phyloP scores from a whole-genome alignment of 2,329 filamentous ascomycete genomes.

The Cladosporium austrohemisphaericum region DNA sequence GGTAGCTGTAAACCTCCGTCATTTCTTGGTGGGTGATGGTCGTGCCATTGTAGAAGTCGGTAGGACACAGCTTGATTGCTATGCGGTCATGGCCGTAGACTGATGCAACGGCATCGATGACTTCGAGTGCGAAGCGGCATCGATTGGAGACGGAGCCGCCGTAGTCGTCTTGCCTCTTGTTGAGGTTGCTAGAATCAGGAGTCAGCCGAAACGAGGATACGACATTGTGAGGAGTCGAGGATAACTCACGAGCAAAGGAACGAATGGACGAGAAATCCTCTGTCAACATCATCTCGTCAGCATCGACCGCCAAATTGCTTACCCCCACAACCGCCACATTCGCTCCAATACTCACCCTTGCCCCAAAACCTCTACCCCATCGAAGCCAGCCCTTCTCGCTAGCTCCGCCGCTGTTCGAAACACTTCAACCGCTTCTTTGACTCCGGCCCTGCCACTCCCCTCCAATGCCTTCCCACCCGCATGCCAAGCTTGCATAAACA shows the following conservation, averaged over 20 bases:
- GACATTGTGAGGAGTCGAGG: background rate
- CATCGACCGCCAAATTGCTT: background rate
- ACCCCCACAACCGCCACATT: background rate
- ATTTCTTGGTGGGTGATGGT: background rate
- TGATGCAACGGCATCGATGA: background rate
- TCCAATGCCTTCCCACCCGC: background rate
- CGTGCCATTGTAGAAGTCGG: background rate
- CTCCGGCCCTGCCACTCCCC: background rate
- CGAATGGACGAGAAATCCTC: background rate
- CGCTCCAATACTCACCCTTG: background rate
- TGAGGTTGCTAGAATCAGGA: background rate
- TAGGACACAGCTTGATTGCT: background rate
- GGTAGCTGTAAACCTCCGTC: slow-evolving; percentile 1
- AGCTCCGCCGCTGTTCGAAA: background rate
- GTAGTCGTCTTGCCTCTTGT: background rate
- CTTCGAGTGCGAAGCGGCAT: background rate
- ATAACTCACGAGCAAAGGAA: slow-evolving; percentile 5
- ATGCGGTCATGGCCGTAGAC: background rate
- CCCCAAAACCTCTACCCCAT: slow-evolving; percentile 1
- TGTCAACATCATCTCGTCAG: background rate
- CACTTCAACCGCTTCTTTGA: background rate
- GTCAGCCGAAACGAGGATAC: too few relatives aligned
- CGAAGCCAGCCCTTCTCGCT: background rate
- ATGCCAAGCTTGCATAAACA: slow-evolving; percentile 1
- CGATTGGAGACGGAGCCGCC: background rate